Evolutionary conservation across 805 yeast genomes (phyloP), one percentile per base, ranked within the genome.

Genomic region (Dipodascus geniculatus): DNA sequence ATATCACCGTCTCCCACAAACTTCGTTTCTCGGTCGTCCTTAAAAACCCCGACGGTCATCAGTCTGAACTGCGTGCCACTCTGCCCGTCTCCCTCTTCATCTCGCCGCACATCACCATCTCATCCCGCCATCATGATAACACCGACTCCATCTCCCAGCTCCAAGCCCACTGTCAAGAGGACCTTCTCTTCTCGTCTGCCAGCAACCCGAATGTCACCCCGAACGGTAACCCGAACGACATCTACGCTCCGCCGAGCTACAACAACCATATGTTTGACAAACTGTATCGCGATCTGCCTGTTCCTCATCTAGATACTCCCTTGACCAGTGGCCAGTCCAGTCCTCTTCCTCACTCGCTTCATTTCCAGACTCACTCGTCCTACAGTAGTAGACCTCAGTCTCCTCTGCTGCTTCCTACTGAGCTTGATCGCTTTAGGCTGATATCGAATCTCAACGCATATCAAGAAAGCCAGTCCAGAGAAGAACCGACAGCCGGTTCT

Each of bases 51-150:
- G 97, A 89, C 66, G 96, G 96, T 2, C 98, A 91, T 64, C 82
- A 84, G 2, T 87, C 96, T 0, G 97, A 90, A 66, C 73, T 91
- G 51, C 74, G 98, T 31, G 97, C 97, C 0, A 84, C 96, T 0
- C 72, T 91, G 57, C 98, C 98, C 0, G 74, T 91, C 2, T 78
- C 76, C 24, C 66, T 87, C 33, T 87, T 84, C 66, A 83, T 88
- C 23, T 78, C 84, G 3, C 97, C 98, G 3, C 85, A 86, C 65
- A 85, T 93, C 3, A 78, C 91, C 0, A 74, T 91, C 17, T 72
- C 79, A 17, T 82, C 84, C 1, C 47, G 71, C 66, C 57, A 60
- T 52, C 60, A 62, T n/a, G 28, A 31, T 3, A 44, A 48, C 16
- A 56, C 61, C 14, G 60, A 60, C 22, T 20, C 38, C 20, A 48